phyloP scores from a whole-genome alignment of 1,284 basidiomycete genomes.

The Microstroma glucosiphilum region DNA sequence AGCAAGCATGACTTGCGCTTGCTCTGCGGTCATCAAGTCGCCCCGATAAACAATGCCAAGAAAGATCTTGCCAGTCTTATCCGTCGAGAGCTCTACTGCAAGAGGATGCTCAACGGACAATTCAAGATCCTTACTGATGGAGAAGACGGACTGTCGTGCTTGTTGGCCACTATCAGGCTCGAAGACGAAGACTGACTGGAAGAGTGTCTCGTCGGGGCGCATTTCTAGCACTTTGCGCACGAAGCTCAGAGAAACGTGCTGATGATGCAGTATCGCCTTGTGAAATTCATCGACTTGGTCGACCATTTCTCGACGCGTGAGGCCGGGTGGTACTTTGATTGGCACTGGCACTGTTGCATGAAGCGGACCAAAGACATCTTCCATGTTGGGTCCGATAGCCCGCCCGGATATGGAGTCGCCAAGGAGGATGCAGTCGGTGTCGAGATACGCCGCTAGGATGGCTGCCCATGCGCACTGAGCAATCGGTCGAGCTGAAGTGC shows the following conservation, averaged over 20 bases:
- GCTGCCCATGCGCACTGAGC: conserved; percentile 48
- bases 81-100: conserved; percentile 36
- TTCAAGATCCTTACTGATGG: conserved; percentile 26
- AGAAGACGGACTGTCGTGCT: conserved; percentile 3
- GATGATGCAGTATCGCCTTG: conserved; percentile 21
- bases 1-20: conserved; percentile 26
- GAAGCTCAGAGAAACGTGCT: conserved; percentile 23
- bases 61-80: conserved; percentile 19
- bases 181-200: conserved; percentile 48
- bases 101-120: conserved; percentile 42
- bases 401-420: conserved; percentile 45
- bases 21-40: conserved; percentile 19
- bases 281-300: conserved; percentile 29
- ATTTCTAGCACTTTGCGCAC: conserved; percentile 38
- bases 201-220: conserved; percentile 32
- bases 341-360: conserved; percentile 47
- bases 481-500: conserved; percentile 47
- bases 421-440: conserved; percentile 36
- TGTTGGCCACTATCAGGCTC: conserved; percentile 24
- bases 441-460: conserved; percentile 41
- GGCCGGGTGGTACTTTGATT: conserved; percentile 12
- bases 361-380: conserved; percentile 36
- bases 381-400: conserved; percentile 23
- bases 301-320: conserved; percentile 20
- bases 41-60: conserved; percentile 30